Percentiles rank a stretch among this genome's conserved stretches.
Evolutionary conservation across 2,329 filamentous ascomycete species (phyloP).

Genomic region (Aspergillus felis): DNA sequence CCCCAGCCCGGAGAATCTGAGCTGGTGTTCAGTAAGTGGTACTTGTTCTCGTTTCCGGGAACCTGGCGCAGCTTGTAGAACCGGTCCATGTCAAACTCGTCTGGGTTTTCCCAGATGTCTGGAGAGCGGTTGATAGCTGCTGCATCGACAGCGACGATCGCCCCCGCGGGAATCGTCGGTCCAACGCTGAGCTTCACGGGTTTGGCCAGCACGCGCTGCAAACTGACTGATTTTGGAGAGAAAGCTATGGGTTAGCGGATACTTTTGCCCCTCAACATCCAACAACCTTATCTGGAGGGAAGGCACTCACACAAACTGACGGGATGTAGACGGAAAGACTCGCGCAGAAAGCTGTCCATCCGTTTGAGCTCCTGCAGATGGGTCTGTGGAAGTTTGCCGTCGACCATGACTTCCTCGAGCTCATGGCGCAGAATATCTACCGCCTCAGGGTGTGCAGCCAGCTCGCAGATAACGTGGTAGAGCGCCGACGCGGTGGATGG

Average conservation of each 20-base stretch:
- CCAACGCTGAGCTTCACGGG: neutral
- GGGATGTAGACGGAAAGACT: neutral
- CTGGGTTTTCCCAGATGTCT: too few species aligned
- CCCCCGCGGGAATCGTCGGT: too few species aligned
- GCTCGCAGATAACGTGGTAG: neutral
- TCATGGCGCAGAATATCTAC: neutral
- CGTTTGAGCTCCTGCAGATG: neutral
- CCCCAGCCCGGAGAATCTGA: too few species aligned
- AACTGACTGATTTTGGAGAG: neutral
- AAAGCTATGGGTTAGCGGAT: neutral
- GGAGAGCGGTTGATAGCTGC: too few species aligned
- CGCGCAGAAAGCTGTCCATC: neutral
- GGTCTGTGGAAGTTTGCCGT: neutral
- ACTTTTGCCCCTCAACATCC: neutral
- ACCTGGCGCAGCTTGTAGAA: too few species aligned
- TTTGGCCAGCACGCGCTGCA: neutral
- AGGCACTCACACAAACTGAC: neutral
- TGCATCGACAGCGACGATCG: too few species aligned
- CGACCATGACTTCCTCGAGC: neutral
- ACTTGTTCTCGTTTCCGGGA: too few species aligned
- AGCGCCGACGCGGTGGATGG: neutral
- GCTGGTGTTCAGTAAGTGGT: too few species aligned
- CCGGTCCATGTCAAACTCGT: too few species aligned
- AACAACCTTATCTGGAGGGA: neutral
- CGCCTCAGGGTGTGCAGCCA: neutral